Evolutionary conservation across 23 red algal genomes (phyloP).

Genomic region (Gracilaria caudata): DNA sequence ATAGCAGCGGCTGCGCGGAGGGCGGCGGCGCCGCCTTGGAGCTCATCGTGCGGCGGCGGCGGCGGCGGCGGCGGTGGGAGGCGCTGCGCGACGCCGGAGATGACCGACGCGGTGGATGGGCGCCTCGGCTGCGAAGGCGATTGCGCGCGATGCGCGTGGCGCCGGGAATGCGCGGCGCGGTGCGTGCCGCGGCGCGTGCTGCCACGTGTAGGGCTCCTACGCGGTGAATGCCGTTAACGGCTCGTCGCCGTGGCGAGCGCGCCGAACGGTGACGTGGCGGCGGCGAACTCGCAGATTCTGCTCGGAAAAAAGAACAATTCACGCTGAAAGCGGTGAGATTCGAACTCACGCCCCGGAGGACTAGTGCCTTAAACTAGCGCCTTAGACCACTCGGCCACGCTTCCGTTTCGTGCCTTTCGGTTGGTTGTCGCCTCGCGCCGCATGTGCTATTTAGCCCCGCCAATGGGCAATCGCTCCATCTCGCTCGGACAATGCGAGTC

Average conservation of each 20-base stretch:
- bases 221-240: background rate
- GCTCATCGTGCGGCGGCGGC: conserved; percentile 4
- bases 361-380: conserved; percentile 91
- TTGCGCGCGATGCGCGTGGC: too few relatives aligned
- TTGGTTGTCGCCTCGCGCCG: too few relatives aligned
- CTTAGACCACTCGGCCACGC: conserved; percentile 88
- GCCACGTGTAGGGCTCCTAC: conserved; percentile 13
- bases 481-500: too few relatives aligned
- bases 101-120: too few relatives aligned
- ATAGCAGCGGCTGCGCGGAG: conserved; percentile 11
- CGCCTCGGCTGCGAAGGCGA: too few relatives aligned
- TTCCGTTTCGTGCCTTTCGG: conserved; percentile 16
- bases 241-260: background rate
- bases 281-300: background rate
- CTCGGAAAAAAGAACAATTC: background rate
- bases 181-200: background rate
- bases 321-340: conserved; percentile 81
- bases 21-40: background rate
- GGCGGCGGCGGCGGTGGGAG: background rate
- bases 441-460: too few relatives aligned
- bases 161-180: background rate
- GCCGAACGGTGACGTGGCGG: background rate
- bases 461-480: too few relatives aligned
- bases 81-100: background rate
- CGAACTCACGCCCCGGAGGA: conserved; percentile 86